Evolutionary conservation across 768 basidiomycete genomes (phyloP).

Genomic region (Podaxis pistillaris): DNA sequence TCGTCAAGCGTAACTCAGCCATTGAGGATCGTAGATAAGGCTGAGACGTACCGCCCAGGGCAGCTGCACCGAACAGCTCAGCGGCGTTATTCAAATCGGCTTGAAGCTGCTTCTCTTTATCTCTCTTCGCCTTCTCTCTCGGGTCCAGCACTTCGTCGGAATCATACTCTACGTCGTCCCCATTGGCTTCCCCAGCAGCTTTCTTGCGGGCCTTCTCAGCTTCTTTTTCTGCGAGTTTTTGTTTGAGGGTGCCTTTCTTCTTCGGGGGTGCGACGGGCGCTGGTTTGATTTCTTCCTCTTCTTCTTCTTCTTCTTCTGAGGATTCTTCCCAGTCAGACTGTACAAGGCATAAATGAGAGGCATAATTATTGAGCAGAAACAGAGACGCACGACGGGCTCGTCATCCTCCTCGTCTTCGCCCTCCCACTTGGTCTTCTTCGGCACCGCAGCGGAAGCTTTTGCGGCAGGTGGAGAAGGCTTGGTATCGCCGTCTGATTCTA

Average conservation of each 20-base stretch:
- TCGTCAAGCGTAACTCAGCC: not conserved
- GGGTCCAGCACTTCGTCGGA: slow-evolving; percentile 81
- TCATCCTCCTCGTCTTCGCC: slow-evolving; percentile 90
- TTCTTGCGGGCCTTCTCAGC: slow-evolving; percentile 58
- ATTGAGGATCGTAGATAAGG: not conserved
- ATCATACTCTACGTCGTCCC: slow-evolving; percentile 53
- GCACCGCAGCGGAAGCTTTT: slow-evolving; percentile 19
- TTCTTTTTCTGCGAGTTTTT: slow-evolving; percentile 91
- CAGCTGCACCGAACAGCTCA: slow-evolving; percentile 72
- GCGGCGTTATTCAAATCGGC: slow-evolving; percentile 86
- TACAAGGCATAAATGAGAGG: no score
- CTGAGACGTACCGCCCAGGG: slow-evolving; percentile 53
- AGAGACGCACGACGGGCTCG: slow-evolving; percentile 64
- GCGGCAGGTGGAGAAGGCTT: slow-evolving; percentile 20
- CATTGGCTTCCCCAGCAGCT: slow-evolving; percentile 37
- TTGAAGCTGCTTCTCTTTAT: slow-evolving; percentile 80
- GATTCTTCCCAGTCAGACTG: slow-evolving; percentile 91
- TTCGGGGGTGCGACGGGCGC: slow-evolving; percentile 64
- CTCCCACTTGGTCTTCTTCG: slow-evolving; percentile 71
- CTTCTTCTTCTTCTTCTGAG: slow-evolving; percentile 49
- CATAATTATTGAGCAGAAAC: not conserved
- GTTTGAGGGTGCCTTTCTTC: slow-evolving; percentile 92
- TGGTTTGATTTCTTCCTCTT: slow-evolving; percentile 48
- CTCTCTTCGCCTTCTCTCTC: slow-evolving; percentile 68
- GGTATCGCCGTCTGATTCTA: slow-evolving; percentile 40